A percentile compares a stretch with the other conserved stretches of the same genome.
These are phyloP conservation scores for Phytophthora quininea DNA, from an alignment of 352 stramenopile genomes.

Conservation along the genomic window DNA sequence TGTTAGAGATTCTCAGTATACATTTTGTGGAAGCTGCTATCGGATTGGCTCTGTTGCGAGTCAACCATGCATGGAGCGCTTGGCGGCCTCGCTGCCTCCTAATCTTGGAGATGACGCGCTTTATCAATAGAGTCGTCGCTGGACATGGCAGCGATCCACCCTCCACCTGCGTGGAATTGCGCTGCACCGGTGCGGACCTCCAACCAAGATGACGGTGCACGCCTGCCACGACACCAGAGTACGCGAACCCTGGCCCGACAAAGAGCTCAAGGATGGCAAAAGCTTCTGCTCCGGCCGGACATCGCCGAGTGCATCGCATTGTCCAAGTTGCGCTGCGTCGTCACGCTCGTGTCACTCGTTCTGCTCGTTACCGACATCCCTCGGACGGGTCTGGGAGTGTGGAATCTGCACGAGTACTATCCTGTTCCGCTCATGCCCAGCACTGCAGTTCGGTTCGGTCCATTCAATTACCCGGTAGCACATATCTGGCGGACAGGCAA, in stretches of 20 bases:
- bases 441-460: constrained; percentile 44
- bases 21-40: neutral
- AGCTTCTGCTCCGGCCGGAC: constrained; percentile 24
- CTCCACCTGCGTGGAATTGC: neutral
- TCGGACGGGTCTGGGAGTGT: constrained; percentile 46
- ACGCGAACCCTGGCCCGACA: neutral
- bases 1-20: too few species aligned
- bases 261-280: constrained; percentile 10
- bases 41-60: neutral
- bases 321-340: constrained; percentile 34
- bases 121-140: neutral
- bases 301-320: constrained; percentile 36
- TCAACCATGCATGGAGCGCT: neutral
- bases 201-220: neutral
- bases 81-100: neutral
- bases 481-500: constrained; percentile 29
- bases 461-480: constrained; percentile 48
- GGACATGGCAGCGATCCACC: neutral
- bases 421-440: constrained; percentile 25
- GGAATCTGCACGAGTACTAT: constrained; percentile 33
- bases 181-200: neutral
- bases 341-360: constrained; percentile 43
- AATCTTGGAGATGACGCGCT: neutral
- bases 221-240: neutral
- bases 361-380: constrained; percentile 61